Conservation (phyloP, 2,329 filamentous ascomycete species). For the Colletotrichum sublineola region DNA sequence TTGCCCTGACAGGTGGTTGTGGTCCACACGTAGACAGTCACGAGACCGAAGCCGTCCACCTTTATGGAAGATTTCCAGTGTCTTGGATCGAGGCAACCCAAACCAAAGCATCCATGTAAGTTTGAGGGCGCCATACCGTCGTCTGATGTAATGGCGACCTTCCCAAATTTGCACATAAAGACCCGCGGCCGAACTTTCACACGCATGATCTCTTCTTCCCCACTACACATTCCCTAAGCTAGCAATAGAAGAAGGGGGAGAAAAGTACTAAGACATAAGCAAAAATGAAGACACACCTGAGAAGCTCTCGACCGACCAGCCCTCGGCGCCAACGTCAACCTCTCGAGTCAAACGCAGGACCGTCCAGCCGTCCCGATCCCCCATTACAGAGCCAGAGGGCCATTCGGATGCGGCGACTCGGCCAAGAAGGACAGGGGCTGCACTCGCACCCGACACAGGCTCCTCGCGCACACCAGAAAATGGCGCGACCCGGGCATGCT, state of each 20-base stretch:
- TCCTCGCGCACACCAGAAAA: neutral
- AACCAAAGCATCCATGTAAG: neutral
- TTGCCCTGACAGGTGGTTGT: no score
- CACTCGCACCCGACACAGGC: neutral
- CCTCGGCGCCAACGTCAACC: neutral
- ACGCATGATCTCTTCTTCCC: neutral
- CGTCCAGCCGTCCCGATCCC: no score
- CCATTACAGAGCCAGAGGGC: neutral
- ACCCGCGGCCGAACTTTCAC: no score
- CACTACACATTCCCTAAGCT: neutral
- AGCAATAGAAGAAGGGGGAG: neutral
- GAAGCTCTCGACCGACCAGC: neutral
- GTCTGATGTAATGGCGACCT: neutral
- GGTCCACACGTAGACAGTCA: neutral
- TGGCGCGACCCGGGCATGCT: no score
- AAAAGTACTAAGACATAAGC: neutral
- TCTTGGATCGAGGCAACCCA: no score
- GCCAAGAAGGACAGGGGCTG: neutral
- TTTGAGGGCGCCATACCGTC: neutral
- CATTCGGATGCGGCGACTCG: neutral
- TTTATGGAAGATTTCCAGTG: neutral
- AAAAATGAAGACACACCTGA: neutral
- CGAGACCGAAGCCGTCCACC: neutral
- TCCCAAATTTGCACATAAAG: neutral
- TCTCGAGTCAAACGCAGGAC: neutral